These are phyloP conservation scores for Skeletonema costatum DNA, from an alignment of 108 stramenopile genomes.

Conservation along the genomic window DNA sequence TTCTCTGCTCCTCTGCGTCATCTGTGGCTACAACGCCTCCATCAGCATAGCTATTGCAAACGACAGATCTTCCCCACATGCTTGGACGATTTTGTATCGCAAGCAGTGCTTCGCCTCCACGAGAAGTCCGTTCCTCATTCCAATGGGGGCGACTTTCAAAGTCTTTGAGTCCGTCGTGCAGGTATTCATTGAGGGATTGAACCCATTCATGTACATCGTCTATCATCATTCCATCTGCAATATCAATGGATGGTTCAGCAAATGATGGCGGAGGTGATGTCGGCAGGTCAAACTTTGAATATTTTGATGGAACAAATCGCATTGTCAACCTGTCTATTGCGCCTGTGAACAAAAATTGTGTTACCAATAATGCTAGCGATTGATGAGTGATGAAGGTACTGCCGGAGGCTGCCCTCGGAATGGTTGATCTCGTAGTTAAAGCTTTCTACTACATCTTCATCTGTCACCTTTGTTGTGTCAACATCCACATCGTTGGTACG, in stretches of 20 bases:
- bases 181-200: constrained; percentile 48
- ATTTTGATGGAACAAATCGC: constrained; percentile 53
- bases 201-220: constrained; percentile 60
- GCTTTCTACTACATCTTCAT: constrained; percentile 60
- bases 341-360: constrained; percentile 75
- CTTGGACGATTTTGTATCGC: constrained; percentile 63
- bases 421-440: constrained; percentile 55
- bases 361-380: constrained; percentile 58
- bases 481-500: background rate
- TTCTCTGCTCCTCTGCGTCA: constrained; percentile 33
- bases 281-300: constrained; percentile 57
- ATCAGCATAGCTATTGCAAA: constrained; percentile 61
- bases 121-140: constrained; percentile 51
- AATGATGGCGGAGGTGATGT: constrained; percentile 26
- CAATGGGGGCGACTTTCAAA: constrained; percentile 48
- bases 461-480: constrained; percentile 28
- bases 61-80: constrained; percentile 74
- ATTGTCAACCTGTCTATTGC: constrained; percentile 56
- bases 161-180: constrained; percentile 47
- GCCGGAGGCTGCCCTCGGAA: constrained; percentile 46
- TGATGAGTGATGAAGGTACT: constrained; percentile 55
- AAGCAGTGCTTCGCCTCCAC: constrained; percentile 63
- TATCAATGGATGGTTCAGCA: background rate
- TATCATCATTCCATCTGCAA: constrained; percentile 19
- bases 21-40: constrained; percentile 59